Evolutionary conservation across 768 basidiomycete genomes (phyloP).

Genomic region (Boletus rubroflammeus): DNA sequence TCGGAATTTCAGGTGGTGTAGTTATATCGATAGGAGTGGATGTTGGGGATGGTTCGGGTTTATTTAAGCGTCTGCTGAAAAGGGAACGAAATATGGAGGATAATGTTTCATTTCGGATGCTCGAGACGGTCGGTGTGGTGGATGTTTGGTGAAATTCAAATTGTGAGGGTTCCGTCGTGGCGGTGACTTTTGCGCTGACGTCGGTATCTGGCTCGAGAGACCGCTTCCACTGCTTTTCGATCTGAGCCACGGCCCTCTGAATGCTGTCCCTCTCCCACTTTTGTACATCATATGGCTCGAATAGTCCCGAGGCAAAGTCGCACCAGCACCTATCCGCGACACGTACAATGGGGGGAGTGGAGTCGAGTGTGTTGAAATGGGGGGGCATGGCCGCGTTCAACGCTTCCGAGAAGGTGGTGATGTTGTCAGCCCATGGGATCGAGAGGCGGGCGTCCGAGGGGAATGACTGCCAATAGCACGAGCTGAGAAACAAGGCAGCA

Average conservation of each 20-base stretch:
- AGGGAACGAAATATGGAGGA: conserved; percentile 24
- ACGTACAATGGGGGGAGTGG: conserved; percentile 56
- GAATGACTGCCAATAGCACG: conserved; percentile 88
- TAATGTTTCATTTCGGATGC: conserved; percentile 18
- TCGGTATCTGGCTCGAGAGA: conserved; percentile 20
- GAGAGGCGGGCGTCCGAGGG: conserved; percentile 60
- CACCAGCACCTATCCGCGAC: conserved; percentile 85
- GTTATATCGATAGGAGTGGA: not conserved
- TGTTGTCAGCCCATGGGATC: conserved; percentile 61
- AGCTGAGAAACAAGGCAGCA: conserved; percentile 77
- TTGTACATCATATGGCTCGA: conserved; percentile 74
- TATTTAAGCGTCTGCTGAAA: conserved; percentile 15
- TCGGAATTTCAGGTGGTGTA: conserved; percentile 4
- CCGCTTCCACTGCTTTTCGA: conserved; percentile 32
- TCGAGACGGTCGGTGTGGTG: not conserved
- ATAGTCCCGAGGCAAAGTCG: conserved; percentile 64
- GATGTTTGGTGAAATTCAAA: conserved; percentile 15
- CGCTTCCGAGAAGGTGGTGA: conserved; percentile 71
- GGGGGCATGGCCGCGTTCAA: conserved; percentile 46
- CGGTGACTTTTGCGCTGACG: conserved; percentile 29
- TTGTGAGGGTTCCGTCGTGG: conserved; percentile 17
- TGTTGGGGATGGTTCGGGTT: not conserved
- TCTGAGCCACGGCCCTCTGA: conserved; percentile 37
- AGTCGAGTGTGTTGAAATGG: conserved; percentile 35
- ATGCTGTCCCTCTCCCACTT: conserved; percentile 73